A percentile compares a stretch with the other conserved stretches of the same genome.
Evolutionary conservation across 148 eudicot species (phyloP).

Genomic region (Simmondsia chinensis): DNA sequence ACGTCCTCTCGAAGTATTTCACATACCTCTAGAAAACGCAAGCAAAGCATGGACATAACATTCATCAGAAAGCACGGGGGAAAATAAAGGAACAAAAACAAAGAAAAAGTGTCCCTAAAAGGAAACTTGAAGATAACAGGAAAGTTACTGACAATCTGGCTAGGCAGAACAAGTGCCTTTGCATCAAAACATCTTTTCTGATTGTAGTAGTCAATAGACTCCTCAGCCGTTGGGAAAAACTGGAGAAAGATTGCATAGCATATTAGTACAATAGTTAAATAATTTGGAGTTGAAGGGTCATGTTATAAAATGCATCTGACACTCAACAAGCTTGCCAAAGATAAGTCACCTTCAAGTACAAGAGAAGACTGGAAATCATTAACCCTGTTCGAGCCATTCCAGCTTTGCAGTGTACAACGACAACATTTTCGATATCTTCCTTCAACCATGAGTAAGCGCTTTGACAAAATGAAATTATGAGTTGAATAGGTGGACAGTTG

Average conservation of each 20-base stretch:
- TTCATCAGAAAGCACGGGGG: too few species aligned
- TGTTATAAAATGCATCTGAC: background rate
- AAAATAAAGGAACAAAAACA: conserved; percentile 7
- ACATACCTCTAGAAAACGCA: conserved; percentile 84
- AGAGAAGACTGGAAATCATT: conserved; percentile 93
- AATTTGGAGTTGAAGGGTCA: background rate
- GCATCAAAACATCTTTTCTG: conserved; percentile 92
- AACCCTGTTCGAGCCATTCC: conserved; percentile 99
- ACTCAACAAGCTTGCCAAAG: background rate
- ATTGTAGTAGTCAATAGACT: conserved; percentile 91
- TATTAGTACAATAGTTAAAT: conserved; percentile 2
- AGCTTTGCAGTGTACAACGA: conserved; percentile 98
- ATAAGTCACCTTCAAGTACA: conserved; percentile 70
- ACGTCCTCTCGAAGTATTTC: conserved; percentile 82
- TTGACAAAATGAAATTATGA: conserved; percentile 74
- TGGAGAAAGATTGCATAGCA: conserved; percentile 20
- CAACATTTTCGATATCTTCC: conserved; percentile 97
- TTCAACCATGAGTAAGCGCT: conserved; percentile 99
- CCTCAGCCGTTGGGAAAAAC: conserved; percentile 99
- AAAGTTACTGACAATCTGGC: conserved; percentile 78
- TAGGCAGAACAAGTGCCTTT: conserved; percentile 95
- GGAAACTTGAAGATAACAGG: background rate
- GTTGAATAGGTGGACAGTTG: conserved; percentile 95
- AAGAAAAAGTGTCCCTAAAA: conserved; percentile 3
- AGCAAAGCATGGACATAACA: too few species aligned